Percentiles rank a stretch among this genome's conserved stretches.
Conservation (phyloP, 768 basidiomycete species). For the Agaricus blazei region DNA sequence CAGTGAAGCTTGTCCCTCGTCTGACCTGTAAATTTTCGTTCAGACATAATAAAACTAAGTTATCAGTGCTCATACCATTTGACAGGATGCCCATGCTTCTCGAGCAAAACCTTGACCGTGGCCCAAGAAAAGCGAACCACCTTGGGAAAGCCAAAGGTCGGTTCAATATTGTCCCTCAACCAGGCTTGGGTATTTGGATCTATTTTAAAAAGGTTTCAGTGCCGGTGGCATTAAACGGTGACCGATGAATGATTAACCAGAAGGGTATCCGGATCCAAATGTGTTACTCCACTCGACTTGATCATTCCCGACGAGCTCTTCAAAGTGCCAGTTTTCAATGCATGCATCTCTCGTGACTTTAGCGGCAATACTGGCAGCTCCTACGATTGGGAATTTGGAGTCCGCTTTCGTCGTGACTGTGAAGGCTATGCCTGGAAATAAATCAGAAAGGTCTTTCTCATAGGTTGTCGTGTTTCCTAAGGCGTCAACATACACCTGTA, state of each 20-base stretch:
- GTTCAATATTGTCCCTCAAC: conserved; percentile 71
- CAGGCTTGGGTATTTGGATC: conserved; percentile 93
- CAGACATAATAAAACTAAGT: background rate
- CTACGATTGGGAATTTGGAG: conserved; percentile 93
- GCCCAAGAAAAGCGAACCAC: conserved; percentile 95
- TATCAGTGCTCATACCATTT: conserved; percentile 60
- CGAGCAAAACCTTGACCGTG: conserved; percentile 80
- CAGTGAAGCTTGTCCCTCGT: conserved; percentile 76
- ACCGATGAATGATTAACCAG: conserved; percentile 40
- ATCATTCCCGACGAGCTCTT: conserved; percentile 42
- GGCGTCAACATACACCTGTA: conserved; percentile 90
- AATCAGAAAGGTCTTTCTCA: conserved; percentile 71
- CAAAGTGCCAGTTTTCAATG: conserved; percentile 80
- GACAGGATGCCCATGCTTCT: conserved; percentile 71
- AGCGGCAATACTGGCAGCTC: conserved; percentile 96
- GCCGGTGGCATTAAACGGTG: background rate
- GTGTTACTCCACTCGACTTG: conserved; percentile 24
- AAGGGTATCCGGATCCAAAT: conserved; percentile 88
- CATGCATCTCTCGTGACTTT: conserved; percentile 95
- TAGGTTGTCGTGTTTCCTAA: conserved; percentile 85
- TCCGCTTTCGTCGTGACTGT: conserved; percentile 93
- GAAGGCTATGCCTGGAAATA: conserved; percentile 83
- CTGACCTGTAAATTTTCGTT: conserved; percentile 49
- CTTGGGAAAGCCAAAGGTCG: conserved; percentile 89
- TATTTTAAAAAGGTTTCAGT: conserved; percentile 19